Percentiles rank a stretch among this genome's conserved stretches.
phyloP scores from a whole-genome alignment of 257 asterid genomes.

The Lantana camara region DNA sequence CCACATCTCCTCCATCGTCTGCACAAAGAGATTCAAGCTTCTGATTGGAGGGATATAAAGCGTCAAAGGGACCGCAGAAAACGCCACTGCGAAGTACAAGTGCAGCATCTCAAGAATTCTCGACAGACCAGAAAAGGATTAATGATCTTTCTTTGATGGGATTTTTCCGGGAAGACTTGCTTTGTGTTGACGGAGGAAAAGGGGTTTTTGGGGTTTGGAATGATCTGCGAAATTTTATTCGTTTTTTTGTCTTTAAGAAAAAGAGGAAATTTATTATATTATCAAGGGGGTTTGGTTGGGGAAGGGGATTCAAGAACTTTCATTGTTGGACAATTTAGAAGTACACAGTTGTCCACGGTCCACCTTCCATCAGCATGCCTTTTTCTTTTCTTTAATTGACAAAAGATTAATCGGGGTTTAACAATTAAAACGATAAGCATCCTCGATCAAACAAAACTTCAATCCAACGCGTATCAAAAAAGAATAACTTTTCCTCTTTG shows the following conservation, averaged over 20 bases:
- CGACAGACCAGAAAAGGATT: no score
- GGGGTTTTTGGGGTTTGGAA: not conserved
- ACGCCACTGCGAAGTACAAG: constrained; percentile 68
- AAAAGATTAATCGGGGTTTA: no score
- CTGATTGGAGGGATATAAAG: constrained; percentile 81
- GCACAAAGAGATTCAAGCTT: constrained; percentile 64
- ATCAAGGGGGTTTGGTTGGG: constrained; percentile 4
- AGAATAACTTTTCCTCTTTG: no score
- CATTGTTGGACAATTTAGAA: not conserved
- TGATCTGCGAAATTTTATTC: not conserved
- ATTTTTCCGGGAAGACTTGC: not conserved
- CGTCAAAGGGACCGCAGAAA: constrained; percentile 77
- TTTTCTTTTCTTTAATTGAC: no score
- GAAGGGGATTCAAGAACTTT: not conserved
- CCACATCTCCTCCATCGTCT: constrained; percentile 58
- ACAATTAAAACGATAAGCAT: no score
- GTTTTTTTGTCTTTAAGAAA: not conserved
- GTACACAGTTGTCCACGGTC: not conserved
- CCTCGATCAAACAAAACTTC: no score
- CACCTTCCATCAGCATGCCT: no score
- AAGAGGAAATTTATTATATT: no score
- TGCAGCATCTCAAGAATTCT: constrained; percentile 60
- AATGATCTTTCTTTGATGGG: not conserved
- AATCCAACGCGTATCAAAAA: no score
- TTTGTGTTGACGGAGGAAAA: not conserved